These are phyloP conservation scores for Chalara sp. DNA, from an alignment of 2,329 filamentous ascomycete genomes.

Conservation along the genomic window DNA sequence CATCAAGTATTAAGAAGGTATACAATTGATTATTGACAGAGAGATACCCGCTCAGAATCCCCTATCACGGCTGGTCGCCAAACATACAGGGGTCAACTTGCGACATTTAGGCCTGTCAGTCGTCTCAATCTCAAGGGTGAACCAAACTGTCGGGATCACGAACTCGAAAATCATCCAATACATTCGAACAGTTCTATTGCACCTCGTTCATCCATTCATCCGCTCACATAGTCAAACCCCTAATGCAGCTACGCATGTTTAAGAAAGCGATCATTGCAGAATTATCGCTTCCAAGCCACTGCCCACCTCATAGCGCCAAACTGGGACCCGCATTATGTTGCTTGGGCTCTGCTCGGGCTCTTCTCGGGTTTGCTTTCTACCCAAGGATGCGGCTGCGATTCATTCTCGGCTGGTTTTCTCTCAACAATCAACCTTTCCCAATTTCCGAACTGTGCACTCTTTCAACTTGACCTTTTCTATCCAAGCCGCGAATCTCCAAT, in stretches of 20 bases:
- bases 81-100: slow-evolving; percentile 3
- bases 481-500: too few species aligned
- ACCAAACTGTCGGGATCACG: slow-evolving; percentile 4
- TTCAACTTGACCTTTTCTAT: too few species aligned
- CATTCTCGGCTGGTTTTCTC: too few species aligned
- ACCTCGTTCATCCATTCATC: slow-evolving; percentile 5
- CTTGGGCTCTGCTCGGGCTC: too few species aligned
- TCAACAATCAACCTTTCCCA: too few species aligned
- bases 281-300: neutral
- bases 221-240: neutral
- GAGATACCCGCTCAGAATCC: neutral
- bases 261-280: neutral
- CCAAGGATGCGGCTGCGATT: too few species aligned
- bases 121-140: slow-evolving; percentile 3
- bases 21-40: slow-evolving; percentile 1
- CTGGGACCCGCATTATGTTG: too few species aligned
- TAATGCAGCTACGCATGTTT: neutral
- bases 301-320: neutral
- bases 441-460: too few species aligned
- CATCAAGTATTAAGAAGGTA: neutral
- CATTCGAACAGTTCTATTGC: slow-evolving; percentile 1
- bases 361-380: too few species aligned
- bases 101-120: slow-evolving; percentile 1
- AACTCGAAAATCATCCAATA: slow-evolving; percentile 3
- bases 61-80: neutral